Evolutionary conservation across 352 stramenopile genomes (phyloP).

Genomic region (Phytophthora europaea): DNA sequence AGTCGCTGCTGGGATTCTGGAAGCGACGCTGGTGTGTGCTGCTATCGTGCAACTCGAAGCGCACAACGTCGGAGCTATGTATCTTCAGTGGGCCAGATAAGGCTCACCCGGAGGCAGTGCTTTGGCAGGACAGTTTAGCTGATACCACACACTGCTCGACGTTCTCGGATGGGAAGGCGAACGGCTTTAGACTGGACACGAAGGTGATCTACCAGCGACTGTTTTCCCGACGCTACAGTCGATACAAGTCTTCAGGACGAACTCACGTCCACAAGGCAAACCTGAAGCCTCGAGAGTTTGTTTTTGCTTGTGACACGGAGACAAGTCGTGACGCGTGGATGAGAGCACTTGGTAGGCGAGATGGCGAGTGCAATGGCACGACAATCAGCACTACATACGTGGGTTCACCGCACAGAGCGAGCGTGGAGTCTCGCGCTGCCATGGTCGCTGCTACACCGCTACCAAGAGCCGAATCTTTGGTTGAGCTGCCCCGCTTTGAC

Average conservation of each 20-base stretch:
- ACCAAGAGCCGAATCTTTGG: neutral
- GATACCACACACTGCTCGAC: conserved; percentile 37
- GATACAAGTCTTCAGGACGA: conserved; percentile 46
- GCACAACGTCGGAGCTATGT: conserved; percentile 57
- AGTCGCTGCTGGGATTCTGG: conserved; percentile 57
- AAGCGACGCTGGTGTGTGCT: conserved; percentile 72
- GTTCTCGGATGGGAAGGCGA: conserved; percentile 33
- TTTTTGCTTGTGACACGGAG: conserved; percentile 56
- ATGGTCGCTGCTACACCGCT: conserved; percentile 9
- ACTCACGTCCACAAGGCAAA: conserved; percentile 35
- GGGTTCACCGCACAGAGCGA: conserved; percentile 21
- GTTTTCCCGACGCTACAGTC: conserved; percentile 34
- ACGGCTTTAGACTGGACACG: conserved; percentile 57
- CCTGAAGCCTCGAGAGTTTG: conserved; percentile 33
- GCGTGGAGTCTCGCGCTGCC: conserved; percentile 8
- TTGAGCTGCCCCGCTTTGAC: neutral
- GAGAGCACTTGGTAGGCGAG: conserved; percentile 34
- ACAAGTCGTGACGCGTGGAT: conserved; percentile 51
- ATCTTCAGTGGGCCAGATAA: conserved; percentile 56
- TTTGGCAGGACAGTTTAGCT: conserved; percentile 49
- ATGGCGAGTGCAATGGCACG: conserved; percentile 22
- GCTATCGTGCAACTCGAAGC: conserved; percentile 59
- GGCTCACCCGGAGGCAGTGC: conserved; percentile 49
- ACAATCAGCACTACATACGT: conserved; percentile 19
- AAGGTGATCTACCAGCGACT: conserved; percentile 51